Evolutionary conservation across 2,329 filamentous ascomycete species (phyloP), one percentile per base, ranked within the genome.

Genomic region (Colletotrichum sp.): DNA sequence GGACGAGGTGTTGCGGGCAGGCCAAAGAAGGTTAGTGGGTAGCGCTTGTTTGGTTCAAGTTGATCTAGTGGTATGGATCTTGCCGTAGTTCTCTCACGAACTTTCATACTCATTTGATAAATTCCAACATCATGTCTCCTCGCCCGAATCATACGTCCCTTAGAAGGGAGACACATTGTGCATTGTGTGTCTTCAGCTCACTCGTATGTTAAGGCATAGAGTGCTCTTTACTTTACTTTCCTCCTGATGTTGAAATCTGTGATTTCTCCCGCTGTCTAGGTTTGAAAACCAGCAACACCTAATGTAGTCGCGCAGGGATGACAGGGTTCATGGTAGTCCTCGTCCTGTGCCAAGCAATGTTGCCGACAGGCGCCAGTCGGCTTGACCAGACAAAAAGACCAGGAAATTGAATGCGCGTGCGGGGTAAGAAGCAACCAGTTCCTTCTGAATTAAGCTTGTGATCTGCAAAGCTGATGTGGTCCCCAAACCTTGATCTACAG

Each of bases 91-190:
- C 6, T 49, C 44, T 21, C 18, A 3, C 5, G 12, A 0, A 49
- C 39, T 6, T n/a, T 12, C 18, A 44, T n/a, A 44, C 18, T 6
- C 39, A 6, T 49, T 49, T 49, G n/a, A 21, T 13, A 21, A 8
- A n/a, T 21, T 21, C 1, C 10, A 49, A 49, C 44, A 49, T 13
- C 18, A 49, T 21, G 2, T n/a, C 44, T 3, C 5, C 18, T 12
- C 10, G 44, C 10, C 18, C 10, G 6, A 0, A 49, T 10, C 18
- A 21, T 7, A 49, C 44, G 0, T 12, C 0, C 0, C 18, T 49
- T 21, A 10, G 0, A 12, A 49, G 9, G n/a, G 3, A 49, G 5
- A 7, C 44, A 4, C 3, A 0, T 49, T 49, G 10, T 49, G 44
- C 0, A 7, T 21, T n/a, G 18, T n/a, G 18, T 10, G 18, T n/a